A percentile compares a stretch with the other conserved stretches of the same genome.
These are phyloP conservation scores for Aspergillus sp. DNA, from an alignment of 2,329 filamentous ascomycete genomes.

Conservation along the genomic window DNA sequence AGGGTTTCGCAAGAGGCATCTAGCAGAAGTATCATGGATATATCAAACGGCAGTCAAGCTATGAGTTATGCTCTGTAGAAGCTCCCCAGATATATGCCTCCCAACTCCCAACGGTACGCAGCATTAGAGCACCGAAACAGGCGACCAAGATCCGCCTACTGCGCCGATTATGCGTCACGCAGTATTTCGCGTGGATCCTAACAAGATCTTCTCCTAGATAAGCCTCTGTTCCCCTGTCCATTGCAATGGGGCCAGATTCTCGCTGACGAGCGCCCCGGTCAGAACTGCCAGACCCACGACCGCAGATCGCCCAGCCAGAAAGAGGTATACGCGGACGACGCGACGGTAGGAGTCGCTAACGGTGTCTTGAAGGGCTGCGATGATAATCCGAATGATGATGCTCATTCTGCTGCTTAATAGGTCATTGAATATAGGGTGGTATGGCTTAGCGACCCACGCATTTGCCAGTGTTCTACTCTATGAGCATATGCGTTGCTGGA, in stretches of 20 bases:
- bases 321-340: conserved; percentile 50
- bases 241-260: conserved; percentile 45
- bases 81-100: conserved; percentile 54
- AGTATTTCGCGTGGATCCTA: conserved; percentile 35
- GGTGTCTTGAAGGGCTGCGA: conserved; percentile 51
- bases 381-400: conserved; percentile 51
- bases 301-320: conserved; percentile 44
- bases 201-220: conserved; percentile 35
- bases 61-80: conserved; percentile 44
- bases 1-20: conserved; percentile 51
- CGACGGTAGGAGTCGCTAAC: conserved; percentile 50
- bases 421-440: conserved; percentile 60
- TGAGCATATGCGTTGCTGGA: conserved; percentile 1
- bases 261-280: conserved; percentile 28
- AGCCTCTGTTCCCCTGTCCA: conserved; percentile 51
- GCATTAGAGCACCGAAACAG: conserved; percentile 38
- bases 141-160: conserved; percentile 37
- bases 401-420: conserved; percentile 55
- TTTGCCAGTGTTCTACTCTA: conserved; percentile 43
- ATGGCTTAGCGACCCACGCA: conserved; percentile 57
- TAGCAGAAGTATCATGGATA: conserved; percentile 7
- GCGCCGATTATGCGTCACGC: conserved; percentile 27
- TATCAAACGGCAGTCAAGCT: neutral
- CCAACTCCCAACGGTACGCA: conserved; percentile 43
- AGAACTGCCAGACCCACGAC: conserved; percentile 39